Evolutionary conservation across 139 green algal genomes (phyloP), one percentile per base, ranked within the genome.

Genomic region (Auxenochlorella pyrenoidosa): DNA sequence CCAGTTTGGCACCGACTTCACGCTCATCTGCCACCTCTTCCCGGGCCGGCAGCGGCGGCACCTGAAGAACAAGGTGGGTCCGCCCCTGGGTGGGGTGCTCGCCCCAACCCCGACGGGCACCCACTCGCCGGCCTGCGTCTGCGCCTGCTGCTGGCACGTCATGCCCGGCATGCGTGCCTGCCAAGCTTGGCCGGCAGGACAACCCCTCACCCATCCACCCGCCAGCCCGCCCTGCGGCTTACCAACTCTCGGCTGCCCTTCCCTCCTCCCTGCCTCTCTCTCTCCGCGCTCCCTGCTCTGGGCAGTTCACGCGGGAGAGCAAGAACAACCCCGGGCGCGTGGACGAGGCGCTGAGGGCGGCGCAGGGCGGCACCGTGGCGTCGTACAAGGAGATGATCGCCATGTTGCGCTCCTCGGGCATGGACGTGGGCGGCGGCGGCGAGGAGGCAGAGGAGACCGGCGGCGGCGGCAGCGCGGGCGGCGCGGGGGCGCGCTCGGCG

Each of bases 1-100:
- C 43, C 86, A 93, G 86, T 97, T 97, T 87, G 95, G 95, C 58
- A 96, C 95, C 34, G 94, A 97, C 91, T 97, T 97, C 86, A 92
- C 84, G 19, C 88, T 96, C 60, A 95, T 97, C 63, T 76, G 90
- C 44, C 88, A 93, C 80, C 84, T 96, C 60, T 96, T 96, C 78
- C 94, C 94, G 3, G 84, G 88, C 34, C 88, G 93, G 43, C 85
- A 92, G 79, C 90, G 94, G 19, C 82, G 83, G 3, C 90, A 95
- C 84, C 93, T 96, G 75, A 95, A 95, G 85, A 93, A 94, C 81
- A 96, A 96, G 88, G 82, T 79, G 66, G 32, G 82, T 16, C 19
- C 36, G 0, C 0, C 0, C 12, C 16, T 2, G n/a, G 32, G n/a
- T 36, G 66, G 32, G 3, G 66, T 73, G 66, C 32, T 12, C 10